phyloP scores from a whole-genome alignment of 768 basidiomycete genomes.

The Cystobasidium tubakii region DNA sequence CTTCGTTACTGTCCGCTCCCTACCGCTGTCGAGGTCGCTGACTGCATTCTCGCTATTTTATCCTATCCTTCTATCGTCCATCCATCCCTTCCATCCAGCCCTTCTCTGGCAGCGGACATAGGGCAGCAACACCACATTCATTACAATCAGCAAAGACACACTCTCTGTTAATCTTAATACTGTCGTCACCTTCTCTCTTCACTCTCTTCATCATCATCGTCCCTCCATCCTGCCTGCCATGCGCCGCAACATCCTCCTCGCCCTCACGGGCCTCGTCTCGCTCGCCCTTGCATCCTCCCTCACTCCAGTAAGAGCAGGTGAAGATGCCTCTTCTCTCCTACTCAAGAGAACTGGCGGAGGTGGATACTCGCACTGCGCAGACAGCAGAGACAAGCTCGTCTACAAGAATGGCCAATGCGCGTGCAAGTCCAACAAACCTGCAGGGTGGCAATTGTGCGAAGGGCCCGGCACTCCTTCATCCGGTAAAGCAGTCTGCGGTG shows the following conservation, averaged over 20 bases:
- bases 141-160: background rate
- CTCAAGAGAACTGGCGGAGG: background rate
- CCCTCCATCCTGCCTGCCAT: background rate
- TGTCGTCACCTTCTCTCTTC: background rate
- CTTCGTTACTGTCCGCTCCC: no score
- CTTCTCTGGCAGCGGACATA: no score
- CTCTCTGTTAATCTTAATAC: background rate
- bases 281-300: background rate
- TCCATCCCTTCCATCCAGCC: no score
- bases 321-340: background rate
- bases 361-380: background rate
- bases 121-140: no score
- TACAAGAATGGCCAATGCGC: background rate
- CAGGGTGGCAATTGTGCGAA: background rate
- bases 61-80: no score
- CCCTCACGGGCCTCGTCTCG: background rate
- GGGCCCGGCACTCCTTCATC: background rate
- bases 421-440: background rate
- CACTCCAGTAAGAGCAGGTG: no score
- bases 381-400: background rate
- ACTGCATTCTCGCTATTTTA: no score
- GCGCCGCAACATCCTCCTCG: background rate
- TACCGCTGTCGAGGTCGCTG: no score
- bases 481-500: constrained; percentile 14
- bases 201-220: background rate